A percentile compares a stretch with the other conserved stretches of the same genome.
phyloP scores from a whole-genome alignment of 495 filamentous ascomycete species.

The Tuber aestivum region DNA sequence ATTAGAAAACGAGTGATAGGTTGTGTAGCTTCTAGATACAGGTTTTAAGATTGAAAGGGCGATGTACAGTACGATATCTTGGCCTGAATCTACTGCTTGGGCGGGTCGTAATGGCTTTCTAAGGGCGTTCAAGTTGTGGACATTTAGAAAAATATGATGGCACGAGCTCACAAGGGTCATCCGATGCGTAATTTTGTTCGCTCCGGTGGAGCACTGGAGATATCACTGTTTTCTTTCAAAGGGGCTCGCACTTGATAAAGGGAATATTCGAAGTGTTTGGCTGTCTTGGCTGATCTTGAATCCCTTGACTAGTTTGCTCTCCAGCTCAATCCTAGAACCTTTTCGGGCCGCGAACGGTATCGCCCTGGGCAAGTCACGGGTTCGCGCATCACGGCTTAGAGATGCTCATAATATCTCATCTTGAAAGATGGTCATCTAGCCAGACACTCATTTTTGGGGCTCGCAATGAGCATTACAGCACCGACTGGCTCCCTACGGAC shows the following conservation, averaged over 20 bases:
- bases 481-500: background rate
- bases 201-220: background rate
- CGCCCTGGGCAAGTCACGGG: background rate
- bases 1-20: background rate
- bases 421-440: background rate
- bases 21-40: background rate
- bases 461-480: background rate
- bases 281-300: background rate
- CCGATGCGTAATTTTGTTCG: background rate
- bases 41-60: background rate
- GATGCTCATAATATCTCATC: background rate
- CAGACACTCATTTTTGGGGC: too few species aligned
- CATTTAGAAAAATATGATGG: background rate
- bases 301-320: background rate
- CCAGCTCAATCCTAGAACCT: background rate
- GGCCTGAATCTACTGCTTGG: background rate
- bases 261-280: background rate
- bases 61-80: background rate
- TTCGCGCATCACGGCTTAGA: background rate
- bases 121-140: background rate
- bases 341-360: background rate
- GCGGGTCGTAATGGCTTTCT: background rate
- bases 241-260: background rate
- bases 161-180: background rate
- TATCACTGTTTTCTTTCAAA: background rate